Conservation (phyloP, 345 rosid genomes). For the Firmiana major region DNA sequence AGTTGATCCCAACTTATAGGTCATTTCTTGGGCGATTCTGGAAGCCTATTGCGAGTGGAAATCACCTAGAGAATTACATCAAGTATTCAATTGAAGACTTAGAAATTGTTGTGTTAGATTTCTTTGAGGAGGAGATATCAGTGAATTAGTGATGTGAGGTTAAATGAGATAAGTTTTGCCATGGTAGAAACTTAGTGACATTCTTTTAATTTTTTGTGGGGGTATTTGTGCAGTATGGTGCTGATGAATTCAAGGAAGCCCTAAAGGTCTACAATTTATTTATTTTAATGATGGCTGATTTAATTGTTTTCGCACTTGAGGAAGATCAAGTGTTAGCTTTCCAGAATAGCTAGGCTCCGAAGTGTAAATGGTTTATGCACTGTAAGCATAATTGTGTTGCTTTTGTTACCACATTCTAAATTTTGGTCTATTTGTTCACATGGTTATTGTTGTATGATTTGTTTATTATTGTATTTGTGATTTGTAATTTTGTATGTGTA, state of each 20-base stretch:
- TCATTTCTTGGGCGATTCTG: conserved; percentile 90
- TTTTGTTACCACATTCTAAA: conserved; percentile 34
- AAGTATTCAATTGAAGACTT: conserved; percentile 85
- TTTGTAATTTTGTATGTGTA: conserved; percentile 30
- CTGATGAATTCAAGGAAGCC: conserved; percentile 27
- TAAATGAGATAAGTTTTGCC: conserved; percentile 31
- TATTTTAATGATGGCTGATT: not conserved
- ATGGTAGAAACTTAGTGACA: conserved; percentile 40
- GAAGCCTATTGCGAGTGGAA: conserved; percentile 84
- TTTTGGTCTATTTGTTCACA: conserved; percentile 51
- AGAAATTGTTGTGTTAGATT: conserved; percentile 77
- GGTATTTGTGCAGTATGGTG: conserved; percentile 35
- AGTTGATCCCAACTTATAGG: conserved; percentile 83
- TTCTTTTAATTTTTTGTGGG: conserved; percentile 61
- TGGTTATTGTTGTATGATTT: conserved; percentile 36
- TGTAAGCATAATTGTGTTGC: conserved; percentile 48
- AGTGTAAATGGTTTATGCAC: conserved; percentile 44
- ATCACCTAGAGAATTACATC: conserved; percentile 87
- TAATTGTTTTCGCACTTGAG: not conserved
- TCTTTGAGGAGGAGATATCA: conserved; percentile 81
- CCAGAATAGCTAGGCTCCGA: conserved; percentile 25
- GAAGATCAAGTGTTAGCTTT: conserved; percentile 15
- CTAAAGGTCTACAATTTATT: conserved; percentile 19
- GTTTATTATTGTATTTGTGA: conserved; percentile 23
- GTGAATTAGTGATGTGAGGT: conserved; percentile 26